phyloP scores from a whole-genome alignment of 192 early-diverging fungal genomes.

The Chytriomyces hyalinus region DNA sequence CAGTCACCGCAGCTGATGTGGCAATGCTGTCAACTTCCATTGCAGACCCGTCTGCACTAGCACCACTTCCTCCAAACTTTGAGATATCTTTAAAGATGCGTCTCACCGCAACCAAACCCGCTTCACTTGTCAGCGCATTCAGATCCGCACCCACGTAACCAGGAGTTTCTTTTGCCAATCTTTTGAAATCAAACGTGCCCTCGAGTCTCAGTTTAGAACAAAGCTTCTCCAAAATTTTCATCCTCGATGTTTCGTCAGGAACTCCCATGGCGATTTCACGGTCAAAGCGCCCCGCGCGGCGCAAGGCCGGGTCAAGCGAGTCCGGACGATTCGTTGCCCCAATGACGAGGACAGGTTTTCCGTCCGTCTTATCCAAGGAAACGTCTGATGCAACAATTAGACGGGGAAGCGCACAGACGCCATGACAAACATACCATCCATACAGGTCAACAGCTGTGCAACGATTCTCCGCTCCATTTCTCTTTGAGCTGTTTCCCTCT shows the following conservation, averaged over 20 bases:
- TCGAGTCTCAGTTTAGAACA: slow-evolving; percentile 76
- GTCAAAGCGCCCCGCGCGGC: slow-evolving; percentile 87
- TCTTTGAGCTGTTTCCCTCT: slow-evolving; percentile 87
- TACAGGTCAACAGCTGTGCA: slow-evolving; percentile 92
- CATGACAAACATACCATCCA: slow-evolving; percentile 74
- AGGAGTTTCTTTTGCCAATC: slow-evolving; percentile 89
- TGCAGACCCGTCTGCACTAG: slow-evolving; percentile 12
- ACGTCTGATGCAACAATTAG: slow-evolving; percentile 61
- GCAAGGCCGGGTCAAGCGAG: slow-evolving; percentile 79
- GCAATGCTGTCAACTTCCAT: slow-evolving; percentile 47
- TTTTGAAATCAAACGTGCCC: slow-evolving; percentile 81
- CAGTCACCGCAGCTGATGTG: not conserved
- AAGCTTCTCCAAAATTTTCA: slow-evolving; percentile 80
- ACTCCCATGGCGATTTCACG: slow-evolving; percentile 86
- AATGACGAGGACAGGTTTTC: slow-evolving; percentile 88
- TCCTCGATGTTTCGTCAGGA: slow-evolving; percentile 86
- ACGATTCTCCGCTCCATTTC: slow-evolving; percentile 98
- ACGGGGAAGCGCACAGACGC: slow-evolving; percentile 2
- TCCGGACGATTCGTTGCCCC: slow-evolving; percentile 92
- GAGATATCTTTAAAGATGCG: slow-evolving; percentile 61
- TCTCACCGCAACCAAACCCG: slow-evolving; percentile 90
- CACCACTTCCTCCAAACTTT: not conserved
- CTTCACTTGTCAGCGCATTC: slow-evolving; percentile 85
- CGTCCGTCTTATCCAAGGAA: slow-evolving; percentile 85
- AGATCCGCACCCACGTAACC: slow-evolving; percentile 99